These are phyloP conservation scores for Auriscalpium vulgare DNA, from an alignment of 768 basidiomycete species.

Conservation along the genomic window DNA sequence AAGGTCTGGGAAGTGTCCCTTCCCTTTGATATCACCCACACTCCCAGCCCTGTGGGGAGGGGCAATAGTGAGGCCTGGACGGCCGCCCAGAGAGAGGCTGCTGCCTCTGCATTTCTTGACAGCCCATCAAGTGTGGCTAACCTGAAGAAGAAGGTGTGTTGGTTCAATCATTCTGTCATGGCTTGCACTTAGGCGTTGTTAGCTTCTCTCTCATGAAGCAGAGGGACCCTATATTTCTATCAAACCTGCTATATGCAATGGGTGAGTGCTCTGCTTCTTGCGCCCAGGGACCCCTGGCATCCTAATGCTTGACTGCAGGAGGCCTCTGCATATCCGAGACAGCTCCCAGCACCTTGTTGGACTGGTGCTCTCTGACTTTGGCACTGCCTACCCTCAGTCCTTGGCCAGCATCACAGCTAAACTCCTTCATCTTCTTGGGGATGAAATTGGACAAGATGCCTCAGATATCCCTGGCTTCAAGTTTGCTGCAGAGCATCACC, in stretches of 20 bases:
- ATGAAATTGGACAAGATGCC: neutral
- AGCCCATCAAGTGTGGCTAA: too few relatives aligned
- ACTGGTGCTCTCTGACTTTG: neutral
- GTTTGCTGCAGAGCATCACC: neutral
- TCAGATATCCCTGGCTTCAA: neutral
- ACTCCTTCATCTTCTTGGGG: neutral
- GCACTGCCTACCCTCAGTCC: neutral
- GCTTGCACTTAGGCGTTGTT: too few relatives aligned
- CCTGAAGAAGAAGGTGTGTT: too few relatives aligned
- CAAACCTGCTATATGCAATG: neutral
- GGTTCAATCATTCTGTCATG: too few relatives aligned
- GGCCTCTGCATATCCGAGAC: neutral
- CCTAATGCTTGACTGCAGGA: neutral
- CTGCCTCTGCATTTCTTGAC: too few relatives aligned
- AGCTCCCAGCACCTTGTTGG: neutral
- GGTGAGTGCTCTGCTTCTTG: neutral
- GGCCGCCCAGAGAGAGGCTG: too few relatives aligned
- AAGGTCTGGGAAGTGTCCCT: too few relatives aligned
- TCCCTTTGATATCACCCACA: too few relatives aligned
- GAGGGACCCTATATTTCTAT: neutral
- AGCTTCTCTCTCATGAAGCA: too few relatives aligned
- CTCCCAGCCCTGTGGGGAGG: too few relatives aligned
- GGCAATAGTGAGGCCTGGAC: too few relatives aligned
- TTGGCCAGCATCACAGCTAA: neutral
- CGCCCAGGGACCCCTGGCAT: neutral